A percentile compares a stretch with the other conserved stretches of the same genome.
These are phyloP conservation scores for Lactarius hatsudake DNA, from an alignment of 768 basidiomycete species.

Conservation along the genomic window DNA sequence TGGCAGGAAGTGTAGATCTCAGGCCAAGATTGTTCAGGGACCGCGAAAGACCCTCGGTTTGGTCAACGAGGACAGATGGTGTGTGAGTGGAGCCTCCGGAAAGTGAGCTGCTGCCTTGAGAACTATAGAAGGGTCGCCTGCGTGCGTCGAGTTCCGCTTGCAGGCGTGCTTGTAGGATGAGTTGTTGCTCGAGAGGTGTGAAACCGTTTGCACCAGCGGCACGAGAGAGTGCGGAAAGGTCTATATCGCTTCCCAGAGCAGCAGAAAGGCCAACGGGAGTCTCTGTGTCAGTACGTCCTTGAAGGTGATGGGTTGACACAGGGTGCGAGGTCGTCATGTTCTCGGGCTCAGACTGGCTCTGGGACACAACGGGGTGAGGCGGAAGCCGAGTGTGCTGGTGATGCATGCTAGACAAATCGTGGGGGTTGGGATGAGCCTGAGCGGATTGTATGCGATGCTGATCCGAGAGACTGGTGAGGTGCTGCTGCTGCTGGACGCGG, in stretches of 20 bases:
- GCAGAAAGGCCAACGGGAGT: slow-evolving; percentile 2
- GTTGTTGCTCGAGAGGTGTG: slow-evolving; percentile 28
- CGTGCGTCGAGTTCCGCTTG: slow-evolving; percentile 26
- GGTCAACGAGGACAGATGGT: slow-evolving; percentile 8
- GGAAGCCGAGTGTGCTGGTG: slow-evolving; percentile 22
- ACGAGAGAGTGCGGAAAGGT: slow-evolving; percentile 25
- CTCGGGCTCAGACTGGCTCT: slow-evolving; percentile 11
- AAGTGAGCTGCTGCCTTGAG: slow-evolving; percentile 13
- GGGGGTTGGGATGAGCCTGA: slow-evolving; percentile 13
- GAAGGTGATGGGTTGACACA: slow-evolving; percentile 15
- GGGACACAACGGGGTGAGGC: slow-evolving; percentile 24
- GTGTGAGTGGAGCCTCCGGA: slow-evolving; percentile 5
- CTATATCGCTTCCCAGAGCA: slow-evolving; percentile 24
- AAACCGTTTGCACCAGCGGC: slow-evolving; percentile 23
- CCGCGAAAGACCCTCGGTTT: slow-evolving; percentile 16
- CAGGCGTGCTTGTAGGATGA: slow-evolving; percentile 27
- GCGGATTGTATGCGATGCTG: slow-evolving; percentile 26
- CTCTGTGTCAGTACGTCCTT: slow-evolving; percentile 10
- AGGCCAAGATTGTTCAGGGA: slow-evolving; percentile 22
- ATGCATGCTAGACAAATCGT: slow-evolving; percentile 8
- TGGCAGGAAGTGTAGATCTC: slow-evolving; percentile 18
- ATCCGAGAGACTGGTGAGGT: slow-evolving; percentile 27
- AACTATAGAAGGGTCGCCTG: slow-evolving; percentile 17
- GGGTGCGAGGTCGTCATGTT: slow-evolving; percentile 9
- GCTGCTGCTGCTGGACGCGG: slow-evolving; percentile 22